Conservation (phyloP, 768 basidiomycete species). For the Kwoniella dendrophila region DNA sequence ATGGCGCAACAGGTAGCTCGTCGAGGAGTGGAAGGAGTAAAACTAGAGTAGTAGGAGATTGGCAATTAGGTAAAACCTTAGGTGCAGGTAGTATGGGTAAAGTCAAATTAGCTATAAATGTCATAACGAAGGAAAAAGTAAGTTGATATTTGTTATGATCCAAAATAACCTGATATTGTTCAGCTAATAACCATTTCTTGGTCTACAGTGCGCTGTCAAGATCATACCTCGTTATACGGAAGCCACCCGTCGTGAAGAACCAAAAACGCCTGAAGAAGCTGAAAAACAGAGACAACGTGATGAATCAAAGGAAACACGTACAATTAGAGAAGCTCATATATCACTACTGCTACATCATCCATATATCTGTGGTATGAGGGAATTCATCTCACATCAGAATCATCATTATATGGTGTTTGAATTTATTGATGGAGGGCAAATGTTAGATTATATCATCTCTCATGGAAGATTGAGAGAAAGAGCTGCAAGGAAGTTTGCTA, state of each 20-base stretch:
- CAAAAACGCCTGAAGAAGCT: slow-evolving; percentile 56
- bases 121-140: slow-evolving; percentile 88
- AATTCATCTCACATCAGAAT: slow-evolving; percentile 95
- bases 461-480: slow-evolving; percentile 93
- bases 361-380: slow-evolving; percentile 98
- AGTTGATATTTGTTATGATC: slow-evolving; percentile 42
- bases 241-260: slow-evolving; percentile 58
- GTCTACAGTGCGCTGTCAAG: slow-evolving; percentile 87
- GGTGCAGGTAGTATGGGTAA: slow-evolving; percentile 99
- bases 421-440: slow-evolving; percentile 97
- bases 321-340: slow-evolving; percentile 90
- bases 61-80: slow-evolving; percentile 92
- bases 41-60: slow-evolving; percentile 78
- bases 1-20: slow-evolving; percentile 2
- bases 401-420: slow-evolving; percentile 99
- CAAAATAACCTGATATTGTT: slow-evolving; percentile 3
- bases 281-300: slow-evolving; percentile 83
- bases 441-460: slow-evolving; percentile 99
- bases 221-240: slow-evolving; percentile 87
- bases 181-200: too few species aligned
- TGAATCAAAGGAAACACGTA: slow-evolving; percentile 93
- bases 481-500: slow-evolving; percentile 93
- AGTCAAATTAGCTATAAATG: slow-evolving; percentile 92
- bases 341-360: slow-evolving; percentile 96
- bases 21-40: slow-evolving; percentile 22